Base-by-base conservation (phyloP, 352 stramenopile species). In the Globisporangium middletonii region DNA sequence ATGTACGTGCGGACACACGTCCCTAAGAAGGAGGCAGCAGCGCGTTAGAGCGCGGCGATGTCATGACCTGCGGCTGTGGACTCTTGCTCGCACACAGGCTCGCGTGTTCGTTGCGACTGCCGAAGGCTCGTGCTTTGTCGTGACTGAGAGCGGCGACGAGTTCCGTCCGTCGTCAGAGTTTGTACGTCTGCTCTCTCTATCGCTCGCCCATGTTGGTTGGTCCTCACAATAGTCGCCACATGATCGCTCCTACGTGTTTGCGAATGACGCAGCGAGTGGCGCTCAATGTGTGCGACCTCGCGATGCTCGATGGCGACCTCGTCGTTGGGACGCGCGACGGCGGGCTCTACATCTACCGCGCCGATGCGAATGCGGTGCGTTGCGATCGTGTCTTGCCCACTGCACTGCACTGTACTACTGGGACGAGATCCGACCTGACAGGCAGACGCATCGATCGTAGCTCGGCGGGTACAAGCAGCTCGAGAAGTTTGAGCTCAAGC, bases 101-200 rank as follows among this genome's bases (percentile, higher is more conserved):
- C 75, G 75, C 1, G 66, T 93, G 37, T 80, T 94, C 58, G 83
- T 89, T n/a, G 70, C 79, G 45, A 94, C 81, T 13, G 75, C 79
- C 2, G 83, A 92, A 60, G 81, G 81, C 11, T 64, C 55, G 35
- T 91, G 83, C 62, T 83, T 65, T 41, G 73, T 92, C 8, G 86
- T 65, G 13, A 73, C 75, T 2, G 74, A 84, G 19, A 73, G 65
- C 44, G 70, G 68, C 44, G 71, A 81, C 53, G 68, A 84, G 27
- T 73, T 93, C 50, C 68, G 68, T 26, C 57, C 79, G n/a, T 72
- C 64, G 15, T 72, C 69, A 0, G 77, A 89, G 49, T 89, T 93
- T 73, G 83, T 93, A 58, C 57, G 79, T 51, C 4, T 11, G 27
- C 13, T 19, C 15, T 35, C 6, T 23, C 13, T 19, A 38, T 35